Base-by-base conservation (phyloP, 805 yeast genomes). In the Saccharomyces mikatae region DNA sequence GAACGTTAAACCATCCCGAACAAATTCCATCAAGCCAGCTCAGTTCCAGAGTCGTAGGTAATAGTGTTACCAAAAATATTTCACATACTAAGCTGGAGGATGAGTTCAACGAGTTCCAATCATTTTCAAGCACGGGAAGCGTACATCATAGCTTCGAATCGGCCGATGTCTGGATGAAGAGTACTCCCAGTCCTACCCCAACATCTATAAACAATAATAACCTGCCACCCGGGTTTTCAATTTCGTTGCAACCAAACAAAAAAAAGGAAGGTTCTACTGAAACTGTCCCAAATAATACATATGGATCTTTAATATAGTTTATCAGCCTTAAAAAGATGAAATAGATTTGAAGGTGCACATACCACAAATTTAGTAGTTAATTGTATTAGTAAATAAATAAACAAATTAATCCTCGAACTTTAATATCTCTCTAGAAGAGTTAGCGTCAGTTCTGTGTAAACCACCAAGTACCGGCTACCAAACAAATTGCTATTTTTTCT, bases 211-310 rank as follows among this genome's bases (percentile, higher is more conserved):
- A 24, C 29, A 46, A 30, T 44, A 14, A 52, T 1, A 55, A 66
- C 41, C 60, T 72, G 8, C 79, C 79, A 21, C 79, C 78, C 1
- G 78, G 79, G 5, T 75, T 75, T 52, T 72, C 75, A 1, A 65
- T 69, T 31, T 60, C 73, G 6, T 55, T 74, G 30, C 76, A 63
- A 50, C 76, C 68, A 36, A 69, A 56, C 58, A 70, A 56, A 46
- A 61, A 58, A 31, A 56, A 50, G 9, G 44, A 47, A 22, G 30
- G 27, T 14, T 52, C 50, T 50, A 14, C 30, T 14, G 6, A 21
- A 28, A 26, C 24, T 5, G 6, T 9, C 44, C 14, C 13, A 17
- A 41, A 28, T 22, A 50, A 41, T 2, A 41, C 30, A 27, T 52
- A 49, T n/a, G 55, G 44, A 13, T 57, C 59, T 1, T 44, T 57